phyloP scores from a whole-genome alignment of 2,329 filamentous ascomycete genomes.

The Talaromyces piceae region DNA sequence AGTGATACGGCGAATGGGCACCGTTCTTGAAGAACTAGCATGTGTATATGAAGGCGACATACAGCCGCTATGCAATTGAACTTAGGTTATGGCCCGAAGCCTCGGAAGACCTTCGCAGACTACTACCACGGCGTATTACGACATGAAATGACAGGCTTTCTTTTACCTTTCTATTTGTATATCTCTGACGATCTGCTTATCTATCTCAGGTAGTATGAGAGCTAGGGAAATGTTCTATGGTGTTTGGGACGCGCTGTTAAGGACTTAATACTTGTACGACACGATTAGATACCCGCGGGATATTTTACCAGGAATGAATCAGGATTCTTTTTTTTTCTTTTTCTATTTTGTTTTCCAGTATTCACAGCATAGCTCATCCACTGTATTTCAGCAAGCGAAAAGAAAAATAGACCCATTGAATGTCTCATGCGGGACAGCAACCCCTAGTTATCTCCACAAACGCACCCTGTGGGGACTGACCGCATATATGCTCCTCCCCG shows the following conservation, averaged over 20 bases:
- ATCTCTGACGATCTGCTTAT: neutral
- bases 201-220: neutral
- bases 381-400: too few species aligned
- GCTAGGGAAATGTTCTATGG: neutral
- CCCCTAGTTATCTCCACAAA: neutral
- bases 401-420: too few species aligned
- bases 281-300: neutral
- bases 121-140: neutral
- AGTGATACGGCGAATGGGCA: conserved; percentile 18
- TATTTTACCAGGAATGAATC: neutral
- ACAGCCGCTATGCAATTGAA: neutral
- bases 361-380: too few species aligned
- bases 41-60: conserved; percentile 14
- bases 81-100: neutral
- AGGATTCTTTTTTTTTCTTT: too few species aligned
- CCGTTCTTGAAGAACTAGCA: conserved; percentile 15
- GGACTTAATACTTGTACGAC: neutral
- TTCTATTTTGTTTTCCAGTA: too few species aligned
- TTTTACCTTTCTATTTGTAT: neutral
- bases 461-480: neutral
- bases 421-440: too few species aligned
- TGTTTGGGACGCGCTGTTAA: neutral
- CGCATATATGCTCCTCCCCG: neutral
- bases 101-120: neutral
- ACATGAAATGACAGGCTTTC: neutral